Conservation (phyloP, 2,329 filamentous ascomycete genomes). For the Xenoacremonium recifei region DNA sequence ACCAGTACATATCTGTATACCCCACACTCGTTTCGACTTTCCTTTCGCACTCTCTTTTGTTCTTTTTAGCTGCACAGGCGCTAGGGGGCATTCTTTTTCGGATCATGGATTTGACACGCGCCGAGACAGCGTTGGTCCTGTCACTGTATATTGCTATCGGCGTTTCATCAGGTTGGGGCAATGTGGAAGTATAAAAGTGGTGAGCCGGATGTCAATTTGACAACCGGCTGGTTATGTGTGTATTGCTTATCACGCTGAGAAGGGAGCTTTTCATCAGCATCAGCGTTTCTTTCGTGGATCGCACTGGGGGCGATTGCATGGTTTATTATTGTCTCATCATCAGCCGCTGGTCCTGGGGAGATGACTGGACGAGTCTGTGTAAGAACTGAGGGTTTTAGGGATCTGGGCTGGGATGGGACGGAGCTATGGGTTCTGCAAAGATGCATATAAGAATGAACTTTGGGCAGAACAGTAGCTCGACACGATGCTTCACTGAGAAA, state of each 20-base stretch:
- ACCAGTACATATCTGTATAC: conserved; percentile 14
- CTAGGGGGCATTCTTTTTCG: conserved; percentile 14
- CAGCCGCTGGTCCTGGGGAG: conserved; percentile 14
- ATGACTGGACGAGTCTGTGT: conserved; percentile 12
- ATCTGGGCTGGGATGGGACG: conserved; percentile 3
- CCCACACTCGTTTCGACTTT: conserved; percentile 19
- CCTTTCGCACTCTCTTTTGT: conserved; percentile 10
- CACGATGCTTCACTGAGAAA: too few relatives aligned
- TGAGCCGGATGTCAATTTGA: conserved; percentile 14
- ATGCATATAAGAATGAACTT: conserved; percentile 5
- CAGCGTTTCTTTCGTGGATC: conserved; percentile 5
- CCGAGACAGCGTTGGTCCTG: conserved; percentile 12
- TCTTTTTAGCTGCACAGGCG: conserved; percentile 17
- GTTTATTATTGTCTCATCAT: conserved; percentile 10
- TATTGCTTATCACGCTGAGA: conserved; percentile 11
- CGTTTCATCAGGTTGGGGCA: conserved; percentile 21
- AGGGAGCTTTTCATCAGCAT: conserved; percentile 6
- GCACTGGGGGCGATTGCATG: conserved; percentile 12
- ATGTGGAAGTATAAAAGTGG: conserved; percentile 18
- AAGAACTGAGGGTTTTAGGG: conserved; percentile 11
- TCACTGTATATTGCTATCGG: conserved; percentile 18
- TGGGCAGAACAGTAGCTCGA: too few relatives aligned
- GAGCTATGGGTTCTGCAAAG: conserved; percentile 10
- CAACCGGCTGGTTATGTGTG: conserved; percentile 11
- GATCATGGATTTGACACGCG: conserved; percentile 6